Evolutionary conservation across 1,284 basidiomycete species (phyloP).

Genomic region (Cryptococcus deneoformans): DNA sequence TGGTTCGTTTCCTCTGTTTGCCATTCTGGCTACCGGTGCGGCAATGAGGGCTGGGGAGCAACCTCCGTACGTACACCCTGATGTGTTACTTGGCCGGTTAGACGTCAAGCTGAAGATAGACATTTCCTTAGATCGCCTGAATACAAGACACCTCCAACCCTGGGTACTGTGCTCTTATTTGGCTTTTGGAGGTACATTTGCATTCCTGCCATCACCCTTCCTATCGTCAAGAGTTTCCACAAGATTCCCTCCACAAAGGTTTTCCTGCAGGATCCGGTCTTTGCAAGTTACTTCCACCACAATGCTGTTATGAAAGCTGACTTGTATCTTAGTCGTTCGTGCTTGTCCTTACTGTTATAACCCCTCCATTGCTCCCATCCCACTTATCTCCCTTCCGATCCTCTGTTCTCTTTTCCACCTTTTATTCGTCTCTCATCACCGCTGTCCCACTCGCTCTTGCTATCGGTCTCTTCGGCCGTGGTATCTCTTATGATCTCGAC

Average conservation of each 20-base stretch:
- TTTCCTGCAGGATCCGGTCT: constrained; percentile 41
- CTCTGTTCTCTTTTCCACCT: constrained; percentile 29
- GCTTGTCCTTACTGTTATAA: constrained; percentile 30
- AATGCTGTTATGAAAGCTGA: not conserved
- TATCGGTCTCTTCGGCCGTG: constrained; percentile 34
- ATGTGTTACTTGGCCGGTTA: not conserved
- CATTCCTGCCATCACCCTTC: constrained; percentile 33
- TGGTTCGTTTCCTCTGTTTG: constrained; percentile 30
- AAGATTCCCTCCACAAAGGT: constrained; percentile 32
- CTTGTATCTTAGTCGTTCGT: constrained; percentile 31
- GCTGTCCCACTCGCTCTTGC: constrained; percentile 34
- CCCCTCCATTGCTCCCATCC: constrained; percentile 33
- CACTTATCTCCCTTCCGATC: constrained; percentile 33
- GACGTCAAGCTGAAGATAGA: too few species aligned
- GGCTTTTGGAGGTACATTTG: constrained; percentile 36
- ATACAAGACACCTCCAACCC: constrained; percentile 35
- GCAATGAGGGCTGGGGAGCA: constrained; percentile 27
- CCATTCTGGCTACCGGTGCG: constrained; percentile 34
- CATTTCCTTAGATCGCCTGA: constrained; percentile 11
- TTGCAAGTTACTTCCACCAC: constrained; percentile 22
- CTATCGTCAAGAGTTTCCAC: constrained; percentile 31
- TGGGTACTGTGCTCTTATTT: constrained; percentile 39
- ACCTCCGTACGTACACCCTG: constrained; percentile 2
- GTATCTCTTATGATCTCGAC: constrained; percentile 51
- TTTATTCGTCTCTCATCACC: constrained; percentile 29